Conservation (phyloP, 352 stramenopile species). For the Phytopythium aichiense region DNA sequence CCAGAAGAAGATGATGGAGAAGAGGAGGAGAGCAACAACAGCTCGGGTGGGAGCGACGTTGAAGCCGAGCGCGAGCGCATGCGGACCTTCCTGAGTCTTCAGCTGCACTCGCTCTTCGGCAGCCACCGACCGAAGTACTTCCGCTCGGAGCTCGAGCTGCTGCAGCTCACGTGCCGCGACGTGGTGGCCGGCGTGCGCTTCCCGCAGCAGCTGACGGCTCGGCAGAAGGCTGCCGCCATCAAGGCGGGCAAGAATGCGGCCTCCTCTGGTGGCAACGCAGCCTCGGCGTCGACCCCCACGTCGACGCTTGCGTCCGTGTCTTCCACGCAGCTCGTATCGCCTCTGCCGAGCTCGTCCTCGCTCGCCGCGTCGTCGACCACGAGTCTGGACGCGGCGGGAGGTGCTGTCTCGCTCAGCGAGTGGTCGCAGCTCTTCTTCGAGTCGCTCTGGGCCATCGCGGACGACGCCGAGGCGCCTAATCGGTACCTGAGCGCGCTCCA, state of each 20-base stretch:
- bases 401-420: constrained; percentile 24
- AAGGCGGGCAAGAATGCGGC: constrained; percentile 31
- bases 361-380: constrained; percentile 33
- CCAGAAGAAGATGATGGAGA: constrained; percentile 2
- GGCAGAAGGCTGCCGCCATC: constrained; percentile 28
- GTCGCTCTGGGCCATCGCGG: constrained; percentile 35
- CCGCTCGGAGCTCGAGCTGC: constrained; percentile 56
- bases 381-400: constrained; percentile 42
- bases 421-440: constrained; percentile 41
- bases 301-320: constrained; percentile 17
- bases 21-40: neutral
- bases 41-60: neutral
- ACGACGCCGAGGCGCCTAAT: constrained; percentile 34
- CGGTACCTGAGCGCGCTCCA: constrained; percentile 37
- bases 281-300: constrained; percentile 7
- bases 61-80: constrained; percentile 43
- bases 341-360: neutral
- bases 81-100: constrained; percentile 60
- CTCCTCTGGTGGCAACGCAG: constrained; percentile 6
- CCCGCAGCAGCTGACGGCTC: constrained; percentile 33
- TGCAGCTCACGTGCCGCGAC: constrained; percentile 42
- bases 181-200: constrained; percentile 45
- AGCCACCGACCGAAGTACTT: constrained; percentile 69
- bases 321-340: constrained; percentile 14
- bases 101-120: constrained; percentile 78